Conservation (phyloP, 768 basidiomycete genomes). For the Suillus alpinus region DNA sequence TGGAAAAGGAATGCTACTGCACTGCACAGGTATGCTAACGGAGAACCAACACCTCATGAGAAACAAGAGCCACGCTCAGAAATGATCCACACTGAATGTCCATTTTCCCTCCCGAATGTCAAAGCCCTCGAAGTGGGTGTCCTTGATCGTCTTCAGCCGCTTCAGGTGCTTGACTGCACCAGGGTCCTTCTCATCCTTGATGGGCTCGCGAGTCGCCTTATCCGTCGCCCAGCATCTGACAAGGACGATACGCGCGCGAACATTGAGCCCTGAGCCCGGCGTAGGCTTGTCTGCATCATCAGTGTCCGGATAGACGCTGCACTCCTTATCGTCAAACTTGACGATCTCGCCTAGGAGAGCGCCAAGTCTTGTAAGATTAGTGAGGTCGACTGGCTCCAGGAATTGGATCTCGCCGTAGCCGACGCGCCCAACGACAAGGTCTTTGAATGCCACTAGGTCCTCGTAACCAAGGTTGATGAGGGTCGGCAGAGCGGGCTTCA, state of each 20-base stretch:
- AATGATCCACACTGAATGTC: slow-evolving; percentile 94
- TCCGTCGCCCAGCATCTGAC: slow-evolving; percentile 86
- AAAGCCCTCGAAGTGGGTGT: slow-evolving; percentile 82
- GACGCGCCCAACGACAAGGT: slow-evolving; percentile 85
- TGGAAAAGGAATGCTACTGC: background rate
- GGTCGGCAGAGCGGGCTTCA: slow-evolving; percentile 71
- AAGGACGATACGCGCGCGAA: slow-evolving; percentile 74
- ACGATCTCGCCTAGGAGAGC: slow-evolving; percentile 85
- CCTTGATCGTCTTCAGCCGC: slow-evolving; percentile 78
- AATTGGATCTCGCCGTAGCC: slow-evolving; percentile 88
- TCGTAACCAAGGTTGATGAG: slow-evolving; percentile 72
- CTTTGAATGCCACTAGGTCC: slow-evolving; percentile 68
- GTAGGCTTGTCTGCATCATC: slow-evolving; percentile 83
- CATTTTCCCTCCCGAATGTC: slow-evolving; percentile 81
- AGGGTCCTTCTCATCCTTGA: slow-evolving; percentile 80
- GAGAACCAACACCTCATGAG: background rate
- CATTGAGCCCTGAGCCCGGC: slow-evolving; percentile 85
- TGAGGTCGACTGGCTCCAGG: slow-evolving; percentile 82
- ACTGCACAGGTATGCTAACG: background rate
- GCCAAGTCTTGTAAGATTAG: slow-evolving; percentile 73
- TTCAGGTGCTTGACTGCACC: slow-evolving; percentile 69
- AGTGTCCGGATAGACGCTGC: slow-evolving; percentile 89
- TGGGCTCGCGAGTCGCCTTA: slow-evolving; percentile 86
- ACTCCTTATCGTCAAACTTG: slow-evolving; percentile 87
- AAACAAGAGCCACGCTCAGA: slow-evolving; percentile 41